Conservation (phyloP, 2,329 filamentous ascomycete species). For the Emmonsia crescens region DNA sequence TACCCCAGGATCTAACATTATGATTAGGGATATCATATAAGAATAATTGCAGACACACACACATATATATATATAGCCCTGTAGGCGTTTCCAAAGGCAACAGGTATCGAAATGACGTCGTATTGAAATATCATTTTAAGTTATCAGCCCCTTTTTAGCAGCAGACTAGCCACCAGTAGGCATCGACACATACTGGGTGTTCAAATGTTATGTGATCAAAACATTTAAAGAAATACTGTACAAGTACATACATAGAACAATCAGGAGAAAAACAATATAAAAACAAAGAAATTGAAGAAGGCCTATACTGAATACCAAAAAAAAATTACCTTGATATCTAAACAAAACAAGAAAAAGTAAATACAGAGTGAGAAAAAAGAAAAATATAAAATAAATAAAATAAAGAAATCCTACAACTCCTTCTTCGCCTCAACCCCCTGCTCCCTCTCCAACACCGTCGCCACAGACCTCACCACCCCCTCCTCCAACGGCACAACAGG, state of each 20-base stretch:
- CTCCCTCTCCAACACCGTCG: slow-evolving; percentile 28
- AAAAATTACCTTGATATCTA: not conserved
- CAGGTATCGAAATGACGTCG: not conserved
- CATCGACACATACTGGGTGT: no score
- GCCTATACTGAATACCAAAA: not conserved
- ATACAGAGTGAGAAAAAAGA: not conserved
- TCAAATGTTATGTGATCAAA: no score
- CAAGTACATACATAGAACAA: no score
- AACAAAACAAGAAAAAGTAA: not conserved
- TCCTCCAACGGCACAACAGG: slow-evolving; percentile 38
- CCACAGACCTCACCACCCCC: slow-evolving; percentile 36
- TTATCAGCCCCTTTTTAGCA: not conserved
- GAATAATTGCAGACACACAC: no score
- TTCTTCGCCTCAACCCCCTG: slow-evolving; percentile 30
- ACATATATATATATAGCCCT: not conserved
- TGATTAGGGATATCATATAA: no score
- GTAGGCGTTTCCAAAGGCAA: not conserved
- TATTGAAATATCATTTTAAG: not conserved
- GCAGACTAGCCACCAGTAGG: no score
- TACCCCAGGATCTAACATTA: no score
- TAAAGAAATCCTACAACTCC: slow-evolving; percentile 22
- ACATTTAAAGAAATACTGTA: no score
- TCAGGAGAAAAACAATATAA: no score
- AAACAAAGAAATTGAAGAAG: not conserved
- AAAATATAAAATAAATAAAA: slow-evolving; percentile 13